Base-by-base conservation (phyloP, 2,329 filamentous ascomycete genomes). In the Dactylellina drechsleri region DNA sequence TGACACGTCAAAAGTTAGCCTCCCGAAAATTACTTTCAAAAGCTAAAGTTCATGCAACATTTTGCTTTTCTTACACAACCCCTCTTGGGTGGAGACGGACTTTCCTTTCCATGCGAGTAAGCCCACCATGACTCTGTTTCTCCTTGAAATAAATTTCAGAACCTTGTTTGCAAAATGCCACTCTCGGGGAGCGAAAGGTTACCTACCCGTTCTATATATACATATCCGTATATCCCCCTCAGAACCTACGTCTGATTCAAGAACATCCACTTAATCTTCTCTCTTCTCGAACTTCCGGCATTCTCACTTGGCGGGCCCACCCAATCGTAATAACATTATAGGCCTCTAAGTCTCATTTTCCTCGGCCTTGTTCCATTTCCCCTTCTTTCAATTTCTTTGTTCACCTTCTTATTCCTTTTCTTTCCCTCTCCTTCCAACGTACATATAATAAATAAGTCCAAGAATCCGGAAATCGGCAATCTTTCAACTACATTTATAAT, bases 91-190 rank as follows among this genome's bases (percentile, higher is more conserved):
- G 45, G 15, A 57, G 53, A 47, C 56, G 6, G 31, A 36, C 31
- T 36, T 36, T 36, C 31, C 31, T 45, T 61, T 57, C 65, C 57
- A 58, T 68, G 57, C 57, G 61, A 45, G 66, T 62, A n/a, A 67
- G 64, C 64, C 31, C 64, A 59, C 58, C 45, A 57, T 58, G 57
- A 67, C 49, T 23, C 23, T 36, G 31, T 36, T 5, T 70, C 66
- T 71, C 66, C 66, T 59, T 71, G 66, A 71, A 71, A 65, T 71
- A 71, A 64, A 64, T 59, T 52, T 70, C 52, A 52, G 59, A 52
- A 62, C 59, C 53, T 43, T 60, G 57, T 62, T 62, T 61, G 49
- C 52, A 18, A 71, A 18, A 28, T 65, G 41, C 43, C 59, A 58
- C 49, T 65, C 47, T 16, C 13, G 20, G 50, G 66, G 57, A 31